Base-by-base conservation (phyloP, 805 yeast species). In the Priceomyces castillae region DNA sequence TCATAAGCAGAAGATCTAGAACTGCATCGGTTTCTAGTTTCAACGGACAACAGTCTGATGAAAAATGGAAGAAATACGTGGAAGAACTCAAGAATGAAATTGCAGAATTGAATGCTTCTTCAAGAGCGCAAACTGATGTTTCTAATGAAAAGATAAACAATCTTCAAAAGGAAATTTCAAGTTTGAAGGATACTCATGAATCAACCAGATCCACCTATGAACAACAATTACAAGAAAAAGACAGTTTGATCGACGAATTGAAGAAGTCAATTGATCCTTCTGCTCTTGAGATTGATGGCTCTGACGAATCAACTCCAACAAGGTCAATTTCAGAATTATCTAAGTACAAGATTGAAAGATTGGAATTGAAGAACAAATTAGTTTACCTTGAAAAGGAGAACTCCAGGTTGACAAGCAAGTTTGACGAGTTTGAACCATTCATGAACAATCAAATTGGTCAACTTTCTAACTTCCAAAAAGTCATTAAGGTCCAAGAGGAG, bases 111-210 rank as follows among this genome's bases (percentile, higher is more conserved):
- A 64, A 57, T 41, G 43, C 55, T 3, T 48, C 65, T 1, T 56
- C 74, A 18, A 72, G 70, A 44, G 61, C 62, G 3, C 82, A 80
- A 49, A 82, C 84, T 48, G 70, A 66, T 39, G 64, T 69, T 39
- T 90, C 90, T 0, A 76, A 81, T 50, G 71, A 71, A 15, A 75
- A 74, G 44, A 80, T 84, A 17, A 61, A 60, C 17, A 53, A 54
- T 16, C 64, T 85, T 28, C 86, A 82, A 46, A 22, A 44, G 11
- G 69, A 71, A 43, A 48, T 53, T 40, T 15, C 26, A 14, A 30
- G 37, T 2, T 38, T 54, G 20, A 56, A 44, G 40, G 56, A 50
- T 34, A 33, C 39, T 6, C 46, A 46, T 41, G 45, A 42, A 39
- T 42, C 35, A 17, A 42, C 36, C n/a, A 48, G 48, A n/a, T 23